Conservation (phyloP, 2,329 filamentous ascomycete species). For the Pseudopithomyces chartarum region DNA sequence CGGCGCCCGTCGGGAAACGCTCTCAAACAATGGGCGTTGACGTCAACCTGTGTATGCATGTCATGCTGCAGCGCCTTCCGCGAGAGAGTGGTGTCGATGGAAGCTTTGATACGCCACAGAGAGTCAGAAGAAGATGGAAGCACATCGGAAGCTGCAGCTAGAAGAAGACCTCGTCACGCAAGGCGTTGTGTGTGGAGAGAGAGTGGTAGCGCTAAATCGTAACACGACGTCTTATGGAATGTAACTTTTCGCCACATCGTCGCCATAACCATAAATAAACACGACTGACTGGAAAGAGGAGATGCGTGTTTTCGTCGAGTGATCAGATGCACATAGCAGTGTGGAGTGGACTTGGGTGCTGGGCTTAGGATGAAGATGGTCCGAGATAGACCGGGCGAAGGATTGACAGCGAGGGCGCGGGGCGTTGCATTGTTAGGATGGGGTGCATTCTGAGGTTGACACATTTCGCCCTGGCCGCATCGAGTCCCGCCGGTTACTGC, state of each 20-base stretch:
- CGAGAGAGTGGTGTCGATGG: slow-evolving; percentile 17
- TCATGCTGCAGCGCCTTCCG: slow-evolving; percentile 24
- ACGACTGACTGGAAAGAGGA: slow-evolving; percentile 15
- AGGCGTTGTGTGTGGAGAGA: slow-evolving; percentile 30
- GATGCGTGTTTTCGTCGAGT: slow-evolving; percentile 12
- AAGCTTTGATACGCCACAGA: slow-evolving; percentile 22
- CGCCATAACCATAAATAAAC: slow-evolving; percentile 17
- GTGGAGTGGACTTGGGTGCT: not conserved
- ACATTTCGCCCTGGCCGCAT: slow-evolving; percentile 8
- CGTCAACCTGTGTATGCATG: slow-evolving; percentile 27
- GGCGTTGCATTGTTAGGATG: slow-evolving; percentile 13
- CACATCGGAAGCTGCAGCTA: slow-evolving; percentile 36
- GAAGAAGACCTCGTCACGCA: slow-evolving; percentile 35
- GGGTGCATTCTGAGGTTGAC: not conserved
- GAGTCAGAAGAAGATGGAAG: slow-evolving; percentile 32
- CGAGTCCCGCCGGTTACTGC: slow-evolving; percentile 9
- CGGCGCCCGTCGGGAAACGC: slow-evolving; percentile 35
- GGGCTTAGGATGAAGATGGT: slow-evolving; percentile 11
- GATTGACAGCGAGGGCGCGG: not conserved
- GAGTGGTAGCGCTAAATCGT: slow-evolving; percentile 23
- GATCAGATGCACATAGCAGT: slow-evolving; percentile 3
- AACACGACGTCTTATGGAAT: slow-evolving; percentile 37
- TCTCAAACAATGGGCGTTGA: slow-evolving; percentile 30
- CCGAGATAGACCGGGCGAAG: slow-evolving; percentile 2
- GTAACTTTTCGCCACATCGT: slow-evolving; percentile 32